These are phyloP conservation scores for Nakaseomyces kungkrabaensis DNA, from an alignment of 1,139 yeast species.

Conservation along the genomic window DNA sequence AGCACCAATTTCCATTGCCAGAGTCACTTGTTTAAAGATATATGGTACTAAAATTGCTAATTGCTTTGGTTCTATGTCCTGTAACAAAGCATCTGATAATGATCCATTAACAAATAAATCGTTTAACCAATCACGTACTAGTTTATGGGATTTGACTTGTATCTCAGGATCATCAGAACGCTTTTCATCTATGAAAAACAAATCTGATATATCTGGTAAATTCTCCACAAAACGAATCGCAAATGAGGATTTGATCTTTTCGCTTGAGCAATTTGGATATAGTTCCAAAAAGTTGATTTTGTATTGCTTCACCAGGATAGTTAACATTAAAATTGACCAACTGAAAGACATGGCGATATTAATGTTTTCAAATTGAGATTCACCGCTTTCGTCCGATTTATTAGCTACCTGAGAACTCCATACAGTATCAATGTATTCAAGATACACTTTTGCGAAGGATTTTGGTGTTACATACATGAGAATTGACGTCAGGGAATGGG, in stretches of 20 bases:
- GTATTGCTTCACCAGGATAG: conserved; percentile 17
- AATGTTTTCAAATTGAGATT: conserved; percentile 19
- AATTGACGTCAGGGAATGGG: conserved; percentile 23
- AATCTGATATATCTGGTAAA: conserved; percentile 21
- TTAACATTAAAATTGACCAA: conserved; percentile 20
- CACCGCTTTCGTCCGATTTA: conserved; percentile 14
- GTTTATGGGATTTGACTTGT: conserved; percentile 27
- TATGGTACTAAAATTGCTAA: conserved; percentile 61
- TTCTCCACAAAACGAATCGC: conserved; percentile 19
- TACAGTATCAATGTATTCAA: conserved; percentile 20
- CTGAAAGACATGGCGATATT: conserved; percentile 21
- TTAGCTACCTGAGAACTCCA: conserved; percentile 15
- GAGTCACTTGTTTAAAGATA: conserved; percentile 62
- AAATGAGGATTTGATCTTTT: conserved; percentile 16
- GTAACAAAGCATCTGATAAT: conserved; percentile 71
- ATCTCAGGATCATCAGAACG: conserved; percentile 11
- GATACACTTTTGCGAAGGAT: conserved; percentile 12
- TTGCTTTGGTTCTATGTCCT: conserved; percentile 56
- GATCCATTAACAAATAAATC: conserved; percentile 83
- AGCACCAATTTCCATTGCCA: conserved; percentile 46
- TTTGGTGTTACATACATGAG: conserved; percentile 20
- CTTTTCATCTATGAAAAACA: conserved; percentile 11
- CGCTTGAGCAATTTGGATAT: conserved; percentile 9
- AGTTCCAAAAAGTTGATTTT: conserved; percentile 18
- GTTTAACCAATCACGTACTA: conserved; percentile 66